Evolutionary conservation across 2,329 filamentous ascomycete species (phyloP).

Genomic region (Microcyclosporella mali): DNA sequence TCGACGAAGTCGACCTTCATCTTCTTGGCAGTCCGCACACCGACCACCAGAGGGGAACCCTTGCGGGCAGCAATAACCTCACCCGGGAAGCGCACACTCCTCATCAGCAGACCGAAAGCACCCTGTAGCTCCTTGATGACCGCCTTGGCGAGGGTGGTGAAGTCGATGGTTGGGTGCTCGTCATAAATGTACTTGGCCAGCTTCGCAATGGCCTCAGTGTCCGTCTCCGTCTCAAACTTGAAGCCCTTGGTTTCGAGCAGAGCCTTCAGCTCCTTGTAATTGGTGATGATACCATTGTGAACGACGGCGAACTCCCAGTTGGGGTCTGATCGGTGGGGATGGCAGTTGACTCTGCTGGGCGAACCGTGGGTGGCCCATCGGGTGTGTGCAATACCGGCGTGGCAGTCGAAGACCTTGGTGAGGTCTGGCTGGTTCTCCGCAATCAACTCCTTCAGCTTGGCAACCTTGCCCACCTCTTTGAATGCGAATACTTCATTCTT

Average conservation of each 20-base stretch:
- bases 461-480: constrained; percentile 99
- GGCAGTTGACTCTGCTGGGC: constrained; percentile 91
- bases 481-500: constrained; percentile 95
- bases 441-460: constrained; percentile 90
- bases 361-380: constrained; percentile 97
- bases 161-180: constrained; percentile 86
- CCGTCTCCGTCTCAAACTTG: constrained; percentile 98
- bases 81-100: constrained; percentile 97
- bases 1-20: constrained; percentile 99
- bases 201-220: constrained; percentile 99
- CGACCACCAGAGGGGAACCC: constrained; percentile 94
- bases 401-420: constrained; percentile 92
- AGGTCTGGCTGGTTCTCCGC: constrained; percentile 75
- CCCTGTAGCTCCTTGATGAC: constrained; percentile 98
- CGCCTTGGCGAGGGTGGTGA: constrained; percentile 93
- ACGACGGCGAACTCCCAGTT: constrained; percentile 96
- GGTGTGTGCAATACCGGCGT: constrained; percentile 97
- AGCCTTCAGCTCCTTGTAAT: constrained; percentile 99
- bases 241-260: constrained; percentile 91
- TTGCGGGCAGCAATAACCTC: constrained; percentile 97
- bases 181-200: constrained; percentile 97
- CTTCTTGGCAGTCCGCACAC: constrained; percentile 93
- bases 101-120: constrained; percentile 93
- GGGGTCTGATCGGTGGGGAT: constrained; percentile 94
- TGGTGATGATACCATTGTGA: constrained; percentile 99